phyloP scores from a whole-genome alignment of 2,329 filamentous ascomycete species.

The Pseudocercospora vitis region DNA sequence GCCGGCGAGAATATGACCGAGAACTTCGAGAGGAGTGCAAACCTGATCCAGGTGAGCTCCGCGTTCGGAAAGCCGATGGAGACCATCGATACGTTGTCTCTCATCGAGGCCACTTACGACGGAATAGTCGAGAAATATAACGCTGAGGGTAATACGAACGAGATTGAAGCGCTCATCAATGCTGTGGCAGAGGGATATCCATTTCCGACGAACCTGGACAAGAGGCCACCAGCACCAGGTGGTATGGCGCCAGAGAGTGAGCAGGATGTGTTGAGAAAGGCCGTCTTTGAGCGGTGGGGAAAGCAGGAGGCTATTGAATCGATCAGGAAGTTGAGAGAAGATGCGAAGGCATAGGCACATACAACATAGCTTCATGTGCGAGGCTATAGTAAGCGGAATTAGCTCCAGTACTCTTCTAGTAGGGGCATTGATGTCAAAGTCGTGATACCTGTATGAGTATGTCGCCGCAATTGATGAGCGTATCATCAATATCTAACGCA shows the following conservation, averaged over 20 bases:
- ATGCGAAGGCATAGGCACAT: slow-evolving; percentile 22
- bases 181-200: slow-evolving; percentile 61
- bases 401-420: too few species aligned
- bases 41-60: slow-evolving; percentile 61
- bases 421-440: slow-evolving; percentile 45
- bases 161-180: slow-evolving; percentile 50
- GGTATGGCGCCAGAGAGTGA: slow-evolving; percentile 63
- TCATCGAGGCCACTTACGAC: slow-evolving; percentile 52
- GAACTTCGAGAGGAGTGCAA: slow-evolving; percentile 57
- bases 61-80: slow-evolving; percentile 67
- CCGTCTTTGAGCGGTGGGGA: slow-evolving; percentile 46
- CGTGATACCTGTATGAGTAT: slow-evolving; percentile 36
- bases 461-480: too few species aligned
- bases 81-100: slow-evolving; percentile 53
- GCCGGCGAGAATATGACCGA: slow-evolving; percentile 58
- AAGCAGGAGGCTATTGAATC: slow-evolving; percentile 42
- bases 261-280: slow-evolving; percentile 53
- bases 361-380: background rate
- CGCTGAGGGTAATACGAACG: slow-evolving; percentile 42
- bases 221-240: slow-evolving; percentile 54
- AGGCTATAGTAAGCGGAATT: too few species aligned
- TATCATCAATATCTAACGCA: too few species aligned
- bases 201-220: slow-evolving; percentile 63
- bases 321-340: slow-evolving; percentile 29
- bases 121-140: slow-evolving; percentile 38